Evolutionary conservation across 208 protist species (phyloP).

Genomic region (Lotmaria passim): DNA sequence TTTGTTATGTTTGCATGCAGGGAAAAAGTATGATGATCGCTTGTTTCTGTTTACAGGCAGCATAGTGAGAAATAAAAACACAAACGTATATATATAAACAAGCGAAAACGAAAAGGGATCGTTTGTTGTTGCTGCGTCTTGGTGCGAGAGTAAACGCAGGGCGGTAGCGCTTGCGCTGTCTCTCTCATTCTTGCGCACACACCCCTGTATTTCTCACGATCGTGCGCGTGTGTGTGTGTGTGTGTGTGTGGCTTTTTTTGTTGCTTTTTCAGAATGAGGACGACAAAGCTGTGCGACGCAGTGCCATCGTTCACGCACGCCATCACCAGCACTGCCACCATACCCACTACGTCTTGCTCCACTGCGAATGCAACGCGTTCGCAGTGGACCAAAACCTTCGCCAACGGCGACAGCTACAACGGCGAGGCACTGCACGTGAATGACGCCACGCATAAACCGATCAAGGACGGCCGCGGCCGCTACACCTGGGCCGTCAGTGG

Average conservation of each 20-base stretch:
- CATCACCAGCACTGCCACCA: neutral
- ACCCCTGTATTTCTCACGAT: no score
- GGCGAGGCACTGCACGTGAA: slow-evolving; percentile 70
- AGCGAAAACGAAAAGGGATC: no score
- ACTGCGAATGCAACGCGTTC: slow-evolving; percentile 29
- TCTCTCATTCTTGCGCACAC: no score
- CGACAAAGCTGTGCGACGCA: neutral
- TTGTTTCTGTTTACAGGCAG: no score
- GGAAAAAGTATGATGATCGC: no score
- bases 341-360: neutral
- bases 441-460: slow-evolving; percentile 46
- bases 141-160: no score
- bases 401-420: slow-evolving; percentile 73
- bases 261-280: neutral
- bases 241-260: neutral
- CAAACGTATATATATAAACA: no score
- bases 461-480: slow-evolving; percentile 68
- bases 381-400: slow-evolving; percentile 64
- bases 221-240: no score
- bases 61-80: no score
- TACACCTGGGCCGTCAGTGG: slow-evolving; percentile 67
- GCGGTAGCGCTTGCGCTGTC: no score
- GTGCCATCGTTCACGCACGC: neutral
- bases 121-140: no score
- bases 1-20: no score